Percentiles rank a stretch among this genome's conserved stretches.
These are phyloP conservation scores for Diaporthe ampelina DNA, from an alignment of 2,329 filamentous ascomycete species.

Conservation along the genomic window DNA sequence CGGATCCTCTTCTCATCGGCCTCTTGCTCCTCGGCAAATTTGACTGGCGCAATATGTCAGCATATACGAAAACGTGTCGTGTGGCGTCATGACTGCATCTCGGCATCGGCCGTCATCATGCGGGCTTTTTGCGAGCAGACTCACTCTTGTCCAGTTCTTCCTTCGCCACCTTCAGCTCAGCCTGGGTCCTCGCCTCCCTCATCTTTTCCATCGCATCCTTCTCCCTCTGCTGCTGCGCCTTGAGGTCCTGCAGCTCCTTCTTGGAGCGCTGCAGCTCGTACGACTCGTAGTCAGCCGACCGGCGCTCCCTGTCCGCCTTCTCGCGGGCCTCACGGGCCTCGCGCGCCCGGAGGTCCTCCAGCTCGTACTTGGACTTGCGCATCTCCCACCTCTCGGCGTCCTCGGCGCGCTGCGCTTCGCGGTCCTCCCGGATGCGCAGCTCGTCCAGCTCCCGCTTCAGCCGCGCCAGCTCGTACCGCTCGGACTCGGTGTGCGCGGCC, in stretches of 20 bases:
- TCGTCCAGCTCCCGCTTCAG: conserved; percentile 60
- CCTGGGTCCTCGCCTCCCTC: conserved; percentile 59
- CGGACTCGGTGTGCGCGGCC: conserved; percentile 44
- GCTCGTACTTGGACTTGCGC: conserved; percentile 55
- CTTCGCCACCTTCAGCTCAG: conserved; percentile 64
- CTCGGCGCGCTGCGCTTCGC: conserved; percentile 53
- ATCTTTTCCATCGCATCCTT: conserved; percentile 52
- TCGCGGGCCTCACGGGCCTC: conserved; percentile 41
- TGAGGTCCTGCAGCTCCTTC: conserved; percentile 57
- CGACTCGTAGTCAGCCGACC: conserved; percentile 48
- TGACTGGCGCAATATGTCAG: conserved; percentile 47
- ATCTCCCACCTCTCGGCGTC: conserved; percentile 52
- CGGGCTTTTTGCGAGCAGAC: neutral
- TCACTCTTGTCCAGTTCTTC: conserved; percentile 59
- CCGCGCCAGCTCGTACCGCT: conserved; percentile 52
- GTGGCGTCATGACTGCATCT: conserved; percentile 26
- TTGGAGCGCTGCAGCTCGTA: conserved; percentile 54
- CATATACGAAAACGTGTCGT: neutral
- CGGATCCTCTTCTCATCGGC: conserved; percentile 66
- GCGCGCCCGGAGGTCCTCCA: conserved; percentile 48
- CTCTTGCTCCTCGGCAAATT: conserved; percentile 59
- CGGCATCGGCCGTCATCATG: conserved; percentile 2
- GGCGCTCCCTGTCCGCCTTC: conserved; percentile 43
- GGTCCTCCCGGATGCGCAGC: conserved; percentile 58
- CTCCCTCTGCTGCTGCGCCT: conserved; percentile 52